Evolutionary conservation across 2,329 filamentous ascomycete species (phyloP), one percentile per base, ranked within the genome.

Genomic region (Davidsoniella australis): DNA sequence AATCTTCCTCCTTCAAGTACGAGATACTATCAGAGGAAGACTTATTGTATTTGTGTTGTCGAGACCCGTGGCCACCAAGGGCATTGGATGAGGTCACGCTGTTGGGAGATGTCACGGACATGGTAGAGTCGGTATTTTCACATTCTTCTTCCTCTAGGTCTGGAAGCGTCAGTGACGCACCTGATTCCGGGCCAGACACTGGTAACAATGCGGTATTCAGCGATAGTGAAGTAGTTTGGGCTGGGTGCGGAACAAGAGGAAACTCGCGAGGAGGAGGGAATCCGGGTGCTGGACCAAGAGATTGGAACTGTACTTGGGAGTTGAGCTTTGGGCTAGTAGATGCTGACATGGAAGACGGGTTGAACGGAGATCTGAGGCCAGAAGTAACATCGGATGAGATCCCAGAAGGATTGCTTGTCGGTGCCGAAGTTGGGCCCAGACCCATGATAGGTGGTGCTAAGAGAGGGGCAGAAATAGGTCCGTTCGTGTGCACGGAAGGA

Each of bases 1-100:
- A 10, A 49, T 78, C 75, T 57, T 81, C 77, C 53, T 80, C 76
- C 43, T 72, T 71, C 2, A 72, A 68, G 60, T 86, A 86, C 5
- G 79, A 80, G 33, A 86, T 76, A 54, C 78, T 82, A 55, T 84
- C 81, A 1, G 77, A 68, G 42, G 29, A 33, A 33, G 75, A 81
- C 45, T 72, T 66, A 55, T 68, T 71, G 55, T 73, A 66, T 12
- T 67, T 63, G 54, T 75, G 73, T n/a, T 69, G 68, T 39, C 58
- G 36, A 48, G n/a, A 10, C 29, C 29, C 29, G 12, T 33, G 29
- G 29, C 29, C 29, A 12, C 29, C 8, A 33, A 33, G 29, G 8
- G 29, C 12, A 12, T 33, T 33, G 29, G 29, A 33, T 33, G 29
- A 33, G 3, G 29, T 33, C 12, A 12, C 29, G 29, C 29, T 33